Conservation (phyloP, 345 rosid species). For the Diplotaxis tenuifolia region DNA sequence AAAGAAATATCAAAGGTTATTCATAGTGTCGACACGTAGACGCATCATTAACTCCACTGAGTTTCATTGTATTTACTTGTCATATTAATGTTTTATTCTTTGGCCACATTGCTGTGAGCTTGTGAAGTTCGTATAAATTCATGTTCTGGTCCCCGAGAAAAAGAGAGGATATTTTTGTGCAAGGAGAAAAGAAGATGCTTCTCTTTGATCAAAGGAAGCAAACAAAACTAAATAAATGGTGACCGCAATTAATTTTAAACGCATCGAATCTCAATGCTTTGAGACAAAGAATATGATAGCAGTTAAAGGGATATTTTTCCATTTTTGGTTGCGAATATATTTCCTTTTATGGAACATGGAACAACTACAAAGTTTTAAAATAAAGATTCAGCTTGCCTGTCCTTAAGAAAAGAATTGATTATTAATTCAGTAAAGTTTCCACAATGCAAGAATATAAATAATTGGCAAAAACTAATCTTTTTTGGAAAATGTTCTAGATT, state of each 20-base stretch:
- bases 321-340: constrained; percentile 36
- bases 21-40: constrained; percentile 25
- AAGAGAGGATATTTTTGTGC: constrained; percentile 5
- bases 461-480: background rate
- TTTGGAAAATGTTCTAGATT: background rate
- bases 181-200: constrained; percentile 20
- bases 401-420: constrained; percentile 36
- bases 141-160: constrained; percentile 32
- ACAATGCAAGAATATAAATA: background rate
- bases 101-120: constrained; percentile 20
- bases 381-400: constrained; percentile 31
- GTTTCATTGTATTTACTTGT: background rate
- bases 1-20: background rate
- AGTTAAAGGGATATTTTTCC: constrained; percentile 19
- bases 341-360: constrained; percentile 36
- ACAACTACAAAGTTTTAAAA: constrained; percentile 25
- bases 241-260: constrained; percentile 20
- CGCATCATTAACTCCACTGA: constrained; percentile 33
- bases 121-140: constrained; percentile 30
- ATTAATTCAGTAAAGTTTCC: constrained; percentile 26
- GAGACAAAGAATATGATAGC: constrained; percentile 27
- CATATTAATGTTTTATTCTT: constrained; percentile 31
- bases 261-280: constrained; percentile 23
- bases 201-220: constrained; percentile 20
- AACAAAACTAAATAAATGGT: constrained; percentile 22